phyloP scores from a whole-genome alignment of 2,329 filamentous ascomycete genomes.

The Xylariaceae sp. region DNA sequence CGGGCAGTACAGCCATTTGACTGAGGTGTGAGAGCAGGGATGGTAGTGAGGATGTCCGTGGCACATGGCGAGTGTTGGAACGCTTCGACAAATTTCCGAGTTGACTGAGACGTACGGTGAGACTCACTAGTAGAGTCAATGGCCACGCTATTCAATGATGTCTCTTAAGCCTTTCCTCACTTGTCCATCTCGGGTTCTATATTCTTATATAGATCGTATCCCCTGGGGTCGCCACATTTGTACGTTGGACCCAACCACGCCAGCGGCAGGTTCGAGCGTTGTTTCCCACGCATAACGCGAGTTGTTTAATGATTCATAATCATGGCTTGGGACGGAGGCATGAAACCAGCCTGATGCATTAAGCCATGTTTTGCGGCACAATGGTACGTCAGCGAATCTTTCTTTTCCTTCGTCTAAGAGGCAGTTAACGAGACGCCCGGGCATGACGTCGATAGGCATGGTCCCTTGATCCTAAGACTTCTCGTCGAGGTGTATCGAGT shows the following conservation, averaged over 20 bases:
- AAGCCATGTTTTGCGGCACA: constrained; percentile 19
- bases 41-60: constrained; percentile 50
- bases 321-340: constrained; percentile 19
- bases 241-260: neutral
- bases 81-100: neutral
- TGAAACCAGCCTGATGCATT: constrained; percentile 17
- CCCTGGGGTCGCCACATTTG: neutral
- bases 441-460: constrained; percentile 5
- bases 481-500: neutral
- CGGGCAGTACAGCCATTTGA: constrained; percentile 52
- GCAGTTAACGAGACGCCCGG: constrained; percentile 14
- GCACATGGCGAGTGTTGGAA: constrained; percentile 40
- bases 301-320: constrained; percentile 23
- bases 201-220: constrained; percentile 11
- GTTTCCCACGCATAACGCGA: constrained; percentile 18
- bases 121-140: neutral
- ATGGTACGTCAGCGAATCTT: constrained; percentile 9
- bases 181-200: neutral
- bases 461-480: constrained; percentile 6
- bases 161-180: neutral
- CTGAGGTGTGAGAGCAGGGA: constrained; percentile 49
- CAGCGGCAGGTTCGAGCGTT: constrained; percentile 3
- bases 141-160: neutral
- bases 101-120: neutral
- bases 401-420: constrained; percentile 14